Evolutionary conservation across 768 basidiomycete species (phyloP).

Genomic region (Roridomyces roridus): DNA sequence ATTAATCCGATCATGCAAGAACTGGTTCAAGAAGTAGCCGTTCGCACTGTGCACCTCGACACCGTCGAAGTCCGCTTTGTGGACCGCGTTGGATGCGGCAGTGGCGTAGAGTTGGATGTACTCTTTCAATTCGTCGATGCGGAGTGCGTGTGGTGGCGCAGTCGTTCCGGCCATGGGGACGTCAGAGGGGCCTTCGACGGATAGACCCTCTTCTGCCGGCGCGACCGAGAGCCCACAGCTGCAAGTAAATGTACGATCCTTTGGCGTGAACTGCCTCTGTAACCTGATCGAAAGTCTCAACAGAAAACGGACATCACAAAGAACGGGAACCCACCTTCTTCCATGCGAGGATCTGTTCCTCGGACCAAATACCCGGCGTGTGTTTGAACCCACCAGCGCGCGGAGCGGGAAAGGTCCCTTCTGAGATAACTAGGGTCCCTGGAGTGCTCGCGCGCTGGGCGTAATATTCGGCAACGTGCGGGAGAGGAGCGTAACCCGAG

Average conservation of each 20-base stretch:
- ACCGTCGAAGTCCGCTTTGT: constrained; percentile 25
- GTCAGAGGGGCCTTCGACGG: constrained; percentile 35
- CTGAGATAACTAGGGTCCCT: constrained; percentile 53
- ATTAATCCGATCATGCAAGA: constrained; percentile 38
- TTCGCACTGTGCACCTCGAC: constrained; percentile 18
- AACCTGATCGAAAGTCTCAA: constrained; percentile 38
- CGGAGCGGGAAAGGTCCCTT: constrained; percentile 43
- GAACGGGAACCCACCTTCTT: not conserved
- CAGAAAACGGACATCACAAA: no score
- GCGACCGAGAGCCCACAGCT: constrained; percentile 43
- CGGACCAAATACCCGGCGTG: constrained; percentile 58
- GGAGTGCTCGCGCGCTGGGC: constrained; percentile 43
- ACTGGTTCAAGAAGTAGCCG: constrained; percentile 49
- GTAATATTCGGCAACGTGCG: no score
- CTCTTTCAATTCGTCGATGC: constrained; percentile 35
- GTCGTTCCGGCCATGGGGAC: constrained; percentile 34
- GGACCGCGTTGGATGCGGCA: constrained; percentile 9
- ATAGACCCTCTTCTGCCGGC: constrained; percentile 34
- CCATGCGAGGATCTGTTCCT: constrained; percentile 48
- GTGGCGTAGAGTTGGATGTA: constrained; percentile 1
- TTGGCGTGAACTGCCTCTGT: constrained; percentile 55
- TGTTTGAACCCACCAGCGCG: constrained; percentile 45
- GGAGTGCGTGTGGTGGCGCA: constrained; percentile 22
- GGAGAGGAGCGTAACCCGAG: no score
- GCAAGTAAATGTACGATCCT: constrained; percentile 49